Evolutionary conservation across 75 land plant genomes (phyloP).

Genomic region (Adiantum capillusveneris): DNA sequence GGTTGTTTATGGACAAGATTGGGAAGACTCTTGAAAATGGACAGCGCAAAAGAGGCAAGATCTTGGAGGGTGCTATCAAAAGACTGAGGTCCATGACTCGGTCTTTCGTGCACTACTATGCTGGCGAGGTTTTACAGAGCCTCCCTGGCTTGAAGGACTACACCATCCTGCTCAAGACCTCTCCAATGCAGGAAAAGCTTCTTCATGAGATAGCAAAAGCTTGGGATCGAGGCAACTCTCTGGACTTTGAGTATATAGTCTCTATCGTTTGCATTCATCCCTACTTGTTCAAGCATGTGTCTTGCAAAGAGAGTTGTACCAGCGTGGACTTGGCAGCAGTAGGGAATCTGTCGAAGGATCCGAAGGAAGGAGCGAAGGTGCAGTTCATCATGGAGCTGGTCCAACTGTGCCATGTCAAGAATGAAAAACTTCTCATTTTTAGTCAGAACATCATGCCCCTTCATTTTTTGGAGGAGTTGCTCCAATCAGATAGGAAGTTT

Average conservation of each 20-base stretch:
- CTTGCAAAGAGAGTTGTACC: slow-evolving; percentile 37
- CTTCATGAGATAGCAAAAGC: slow-evolving; percentile 16
- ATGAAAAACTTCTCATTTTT: slow-evolving; percentile 72
- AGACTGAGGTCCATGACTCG: slow-evolving; percentile 35
- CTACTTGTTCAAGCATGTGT: slow-evolving; percentile 40
- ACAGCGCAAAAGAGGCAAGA: slow-evolving; percentile 23
- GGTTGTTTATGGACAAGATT: slow-evolving; percentile 22
- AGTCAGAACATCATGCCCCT: slow-evolving; percentile 61
- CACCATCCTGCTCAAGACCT: slow-evolving; percentile 50
- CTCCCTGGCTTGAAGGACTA: slow-evolving; percentile 69
- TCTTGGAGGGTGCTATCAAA: slow-evolving; percentile 9
- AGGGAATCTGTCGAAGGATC: slow-evolving; percentile 42
- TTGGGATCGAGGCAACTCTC: slow-evolving; percentile 5
- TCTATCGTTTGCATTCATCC: slow-evolving; percentile 21
- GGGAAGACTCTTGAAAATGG: slow-evolving; percentile 33
- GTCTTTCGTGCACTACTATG: slow-evolving; percentile 64
- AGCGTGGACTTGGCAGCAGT: slow-evolving; percentile 40
- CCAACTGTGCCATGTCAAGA: slow-evolving; percentile 19
- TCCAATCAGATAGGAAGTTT: slow-evolving; percentile 44
- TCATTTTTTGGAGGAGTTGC: slow-evolving; percentile 32
- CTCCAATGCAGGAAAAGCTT: slow-evolving; percentile 39
- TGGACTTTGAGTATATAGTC: slow-evolving; percentile 23
- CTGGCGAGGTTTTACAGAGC: slow-evolving; percentile 29
- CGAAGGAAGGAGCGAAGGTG: slow-evolving; percentile 50
- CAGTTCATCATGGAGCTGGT: slow-evolving; percentile 62